A percentile compares a stretch with the other conserved stretches of the same genome.
Evolutionary conservation across 768 basidiomycete genomes (phyloP).

Genomic region (Lanmaoa rubissima): DNA sequence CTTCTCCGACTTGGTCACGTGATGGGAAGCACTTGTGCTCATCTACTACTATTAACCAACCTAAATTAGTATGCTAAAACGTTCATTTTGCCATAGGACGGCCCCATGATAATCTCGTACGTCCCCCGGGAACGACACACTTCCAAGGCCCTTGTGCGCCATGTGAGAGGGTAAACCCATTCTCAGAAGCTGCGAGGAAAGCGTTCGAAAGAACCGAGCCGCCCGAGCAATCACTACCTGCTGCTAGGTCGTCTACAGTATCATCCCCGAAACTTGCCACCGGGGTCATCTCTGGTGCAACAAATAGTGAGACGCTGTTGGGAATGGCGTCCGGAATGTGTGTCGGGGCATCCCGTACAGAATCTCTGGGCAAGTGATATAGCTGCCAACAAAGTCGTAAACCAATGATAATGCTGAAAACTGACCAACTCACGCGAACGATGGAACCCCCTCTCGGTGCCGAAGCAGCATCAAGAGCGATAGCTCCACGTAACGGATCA

Average conservation of each 20-base stretch:
- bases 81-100: background rate
- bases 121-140: constrained; percentile 40
- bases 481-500: constrained; percentile 65
- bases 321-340: constrained; percentile 3
- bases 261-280: background rate
- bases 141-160: constrained; percentile 38
- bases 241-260: background rate
- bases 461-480: constrained; percentile 54
- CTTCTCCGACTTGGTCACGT: constrained; percentile 22
- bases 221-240: background rate
- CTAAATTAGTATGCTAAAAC: background rate
- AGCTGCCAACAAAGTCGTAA: constrained; percentile 33
- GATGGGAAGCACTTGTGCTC: background rate
- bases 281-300: constrained; percentile 20
- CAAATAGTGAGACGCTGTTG: constrained; percentile 24
- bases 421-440: constrained; percentile 45
- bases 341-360: background rate
- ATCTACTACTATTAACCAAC: too few relatives aligned
- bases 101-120: constrained; percentile 18
- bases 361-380: constrained; percentile 37
- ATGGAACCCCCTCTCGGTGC: constrained; percentile 50
- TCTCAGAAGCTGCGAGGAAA: constrained; percentile 54
- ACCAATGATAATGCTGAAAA: background rate
- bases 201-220: constrained; percentile 6
- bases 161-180: constrained; percentile 45